phyloP scores from a whole-genome alignment of 345 rosid species.

The Clausena lansium region DNA sequence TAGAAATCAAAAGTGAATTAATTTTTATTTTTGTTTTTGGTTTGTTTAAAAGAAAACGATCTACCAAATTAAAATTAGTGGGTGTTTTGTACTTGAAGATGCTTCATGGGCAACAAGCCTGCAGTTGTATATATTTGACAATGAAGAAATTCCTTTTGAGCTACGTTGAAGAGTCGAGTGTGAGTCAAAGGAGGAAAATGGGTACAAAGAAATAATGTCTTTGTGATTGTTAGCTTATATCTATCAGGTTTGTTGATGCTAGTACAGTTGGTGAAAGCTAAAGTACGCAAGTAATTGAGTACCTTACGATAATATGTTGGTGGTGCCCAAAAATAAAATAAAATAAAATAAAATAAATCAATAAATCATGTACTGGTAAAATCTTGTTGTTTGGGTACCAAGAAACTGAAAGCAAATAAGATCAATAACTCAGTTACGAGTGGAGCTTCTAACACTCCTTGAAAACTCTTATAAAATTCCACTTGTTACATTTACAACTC shows the following conservation, averaged over 20 bases:
- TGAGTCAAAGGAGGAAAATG: neutral
- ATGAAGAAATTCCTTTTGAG: neutral
- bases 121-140: neutral
- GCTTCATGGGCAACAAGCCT: neutral
- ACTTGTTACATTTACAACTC: no score
- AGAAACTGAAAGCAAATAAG: no score
- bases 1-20: no score
- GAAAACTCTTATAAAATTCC: no score
- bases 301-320: no score
- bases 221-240: conserved; percentile 42
- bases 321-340: no score
- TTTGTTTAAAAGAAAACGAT: neutral
- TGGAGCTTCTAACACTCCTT: no score
- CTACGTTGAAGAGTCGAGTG: neutral
- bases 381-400: no score
- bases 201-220: neutral
- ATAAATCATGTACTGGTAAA: no score
- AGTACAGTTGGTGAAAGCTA: neutral
- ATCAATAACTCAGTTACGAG: no score
- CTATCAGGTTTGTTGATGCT: conserved; percentile 27
- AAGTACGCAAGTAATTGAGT: neutral
- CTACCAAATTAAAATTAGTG: neutral
- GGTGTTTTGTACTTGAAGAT: neutral
- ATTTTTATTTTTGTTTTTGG: no score
- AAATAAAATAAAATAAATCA: no score